phyloP scores from a whole-genome alignment of 768 basidiomycete genomes.

The Lactarius tabidus region DNA sequence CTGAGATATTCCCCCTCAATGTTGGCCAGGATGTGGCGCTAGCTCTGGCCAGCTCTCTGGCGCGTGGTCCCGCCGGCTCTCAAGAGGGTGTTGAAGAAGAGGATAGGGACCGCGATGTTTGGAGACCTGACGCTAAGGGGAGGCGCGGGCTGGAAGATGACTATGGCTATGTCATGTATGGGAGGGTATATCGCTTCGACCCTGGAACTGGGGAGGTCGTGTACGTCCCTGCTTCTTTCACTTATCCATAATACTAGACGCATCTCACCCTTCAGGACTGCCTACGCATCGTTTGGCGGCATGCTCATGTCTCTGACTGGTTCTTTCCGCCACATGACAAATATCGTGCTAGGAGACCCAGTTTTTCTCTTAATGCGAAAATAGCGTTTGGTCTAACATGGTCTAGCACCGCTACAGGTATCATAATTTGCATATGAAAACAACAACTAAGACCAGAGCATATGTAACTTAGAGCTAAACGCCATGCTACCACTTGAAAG shows the following conservation, averaged over 20 bases:
- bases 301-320: constrained; percentile 92
- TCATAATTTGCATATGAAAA: not conserved
- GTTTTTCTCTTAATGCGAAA: constrained; percentile 85
- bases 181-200: constrained; percentile 98
- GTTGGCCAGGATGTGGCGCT: constrained; percentile 72
- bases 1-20: constrained; percentile 79
- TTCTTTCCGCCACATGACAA: constrained; percentile 86
- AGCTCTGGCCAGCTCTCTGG: constrained; percentile 78
- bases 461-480: not conserved
- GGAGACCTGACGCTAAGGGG: constrained; percentile 83
- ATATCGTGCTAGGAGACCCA: constrained; percentile 89
- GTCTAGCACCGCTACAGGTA: not conserved
- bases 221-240: constrained; percentile 45
- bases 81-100: constrained; percentile 53
- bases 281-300: constrained; percentile 95
- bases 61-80: constrained; percentile 47
- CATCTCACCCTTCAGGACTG: constrained; percentile 56
- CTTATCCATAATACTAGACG: constrained; percentile 20
- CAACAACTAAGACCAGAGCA: not conserved
- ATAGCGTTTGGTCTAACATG: constrained; percentile 4
- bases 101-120: constrained; percentile 74
- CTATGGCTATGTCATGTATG: constrained; percentile 99
- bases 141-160: constrained; percentile 84
- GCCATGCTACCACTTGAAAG: not conserved
- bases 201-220: constrained; percentile 78